Conservation (phyloP, 352 stramenopile species). For the Aphanomyces invadans region DNA sequence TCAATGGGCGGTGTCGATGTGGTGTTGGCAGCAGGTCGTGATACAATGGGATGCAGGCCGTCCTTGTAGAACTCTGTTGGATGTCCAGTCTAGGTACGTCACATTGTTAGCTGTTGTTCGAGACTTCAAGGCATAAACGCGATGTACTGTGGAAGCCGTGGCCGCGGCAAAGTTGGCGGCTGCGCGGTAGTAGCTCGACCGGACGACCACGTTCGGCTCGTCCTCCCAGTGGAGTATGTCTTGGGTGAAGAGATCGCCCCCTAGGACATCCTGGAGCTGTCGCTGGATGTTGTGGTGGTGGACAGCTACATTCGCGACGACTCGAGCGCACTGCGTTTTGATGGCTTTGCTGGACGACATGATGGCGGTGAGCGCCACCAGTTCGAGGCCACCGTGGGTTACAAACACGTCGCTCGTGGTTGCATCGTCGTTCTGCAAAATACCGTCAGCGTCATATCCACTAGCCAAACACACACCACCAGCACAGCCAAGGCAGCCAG, state of each 20-base stretch:
- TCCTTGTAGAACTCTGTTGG: slow-evolving; percentile 70
- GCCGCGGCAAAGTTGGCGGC: slow-evolving; percentile 46
- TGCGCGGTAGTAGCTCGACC: slow-evolving; percentile 70
- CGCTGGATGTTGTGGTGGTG: background rate
- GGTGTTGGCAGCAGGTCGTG: slow-evolving; percentile 19
- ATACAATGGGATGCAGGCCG: slow-evolving; percentile 68
- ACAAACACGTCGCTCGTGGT: background rate
- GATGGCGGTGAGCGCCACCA: slow-evolving; percentile 10
- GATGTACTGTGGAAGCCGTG: slow-evolving; percentile 40
- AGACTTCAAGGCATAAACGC: slow-evolving; percentile 27
- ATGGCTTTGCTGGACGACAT: slow-evolving; percentile 18
- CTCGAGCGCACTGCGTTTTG: slow-evolving; percentile 50
- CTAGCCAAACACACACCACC: slow-evolving; percentile 29
- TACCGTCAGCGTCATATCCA: background rate
- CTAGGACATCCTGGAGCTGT: background rate
- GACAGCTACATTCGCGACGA: slow-evolving; percentile 62
- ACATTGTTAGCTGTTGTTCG: too few relatives aligned
- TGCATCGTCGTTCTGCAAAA: background rate
- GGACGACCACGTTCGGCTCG: slow-evolving; percentile 48
- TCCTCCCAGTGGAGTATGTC: slow-evolving; percentile 37
- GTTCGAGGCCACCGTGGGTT: slow-evolving; percentile 9
- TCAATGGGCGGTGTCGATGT: slow-evolving; percentile 33
- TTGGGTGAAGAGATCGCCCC: slow-evolving; percentile 38
- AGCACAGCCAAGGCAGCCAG: slow-evolving; percentile 60
- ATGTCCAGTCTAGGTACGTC: too few relatives aligned